Percentiles rank a stretch among this genome's conserved stretches.
These are phyloP conservation scores for Sclerospora graminicola DNA, from an alignment of 352 stramenopile genomes.

Conservation along the genomic window DNA sequence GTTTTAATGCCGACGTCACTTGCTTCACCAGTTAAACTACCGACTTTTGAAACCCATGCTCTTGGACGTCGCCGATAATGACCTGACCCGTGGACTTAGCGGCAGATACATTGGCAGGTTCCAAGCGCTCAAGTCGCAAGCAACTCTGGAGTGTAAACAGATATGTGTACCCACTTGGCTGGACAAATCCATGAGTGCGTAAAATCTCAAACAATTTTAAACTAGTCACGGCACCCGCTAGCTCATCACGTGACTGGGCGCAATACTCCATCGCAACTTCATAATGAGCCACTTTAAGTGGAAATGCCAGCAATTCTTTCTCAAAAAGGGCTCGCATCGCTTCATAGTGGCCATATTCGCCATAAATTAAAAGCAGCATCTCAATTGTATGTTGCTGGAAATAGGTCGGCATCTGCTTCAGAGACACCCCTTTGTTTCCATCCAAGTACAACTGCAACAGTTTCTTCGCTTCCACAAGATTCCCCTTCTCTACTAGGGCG, in stretches of 20 bases:
- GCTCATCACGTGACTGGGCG: constrained; percentile 13
- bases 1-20: no score
- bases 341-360: constrained; percentile 36
- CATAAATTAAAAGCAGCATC: constrained; percentile 63
- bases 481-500: constrained; percentile 28
- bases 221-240: constrained; percentile 30
- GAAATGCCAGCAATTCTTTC: constrained; percentile 35
- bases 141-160: constrained; percentile 59
- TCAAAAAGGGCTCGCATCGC: constrained; percentile 39
- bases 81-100: no score
- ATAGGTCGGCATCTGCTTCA: constrained; percentile 41
- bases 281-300: constrained; percentile 48
- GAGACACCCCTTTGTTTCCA: constrained; percentile 21
- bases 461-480: constrained; percentile 36
- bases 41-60: no score
- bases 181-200: constrained; percentile 54
- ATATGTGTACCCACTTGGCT: constrained; percentile 67
- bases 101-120: no score
- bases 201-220: constrained; percentile 70
- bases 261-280: constrained; percentile 67
- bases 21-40: no score
- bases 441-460: constrained; percentile 42
- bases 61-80: no score
- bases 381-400: constrained; percentile 61
- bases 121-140: constrained; percentile 34